Evolutionary conservation across 768 basidiomycete species (phyloP), one percentile per base, ranked within the genome.

Genomic region (Chiua virens): DNA sequence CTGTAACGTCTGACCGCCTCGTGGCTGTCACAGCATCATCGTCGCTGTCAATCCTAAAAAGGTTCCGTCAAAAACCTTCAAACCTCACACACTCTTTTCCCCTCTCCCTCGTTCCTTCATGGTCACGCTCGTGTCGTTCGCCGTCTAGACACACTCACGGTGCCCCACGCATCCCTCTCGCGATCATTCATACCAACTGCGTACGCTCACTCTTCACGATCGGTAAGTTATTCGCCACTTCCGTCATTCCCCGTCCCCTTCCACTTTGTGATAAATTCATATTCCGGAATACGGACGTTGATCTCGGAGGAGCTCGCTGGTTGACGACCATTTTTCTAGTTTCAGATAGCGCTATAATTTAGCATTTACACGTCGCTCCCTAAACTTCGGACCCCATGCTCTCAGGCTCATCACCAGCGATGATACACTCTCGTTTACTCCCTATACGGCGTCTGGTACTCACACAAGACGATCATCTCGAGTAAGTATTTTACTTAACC

Each of bases 391-490:
- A n/a, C n/a, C n/a, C n/a, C n/a, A n/a, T n/a, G n/a, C n/a, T n/a
- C n/a, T n/a, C n/a, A n/a, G n/a, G n/a, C n/a, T 27, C 59, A 61
- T 47, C 35, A 42, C 21, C 36, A 25, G 47, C 32, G 32, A 63
- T 61, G 65, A 53, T 44, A 35, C 58, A 40, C 32, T 51, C 67
- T 35, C 63, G 54, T 44, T 41, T 71, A 45, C 58, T 57, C 41
- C 68, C 69, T 20, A 57, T 63, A 40, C 59, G 56, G 22, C 56
- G 46, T 20, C 47, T 61, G 42, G 57, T 30, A 20, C 34, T 42
- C 30, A 43, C 53, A 13, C 62, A 56, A 42, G 61, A 55, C 15
- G 57, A 69, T 30, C 59, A 65, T 52, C 67, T 69, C 28, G 68
- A 69, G 67, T 67, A 51, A 43, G 67, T 40, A 22, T 21, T 14